Base-by-base conservation (phyloP, 306 rosid genomes). In the Sphenostylis stenocarpa region DNA sequence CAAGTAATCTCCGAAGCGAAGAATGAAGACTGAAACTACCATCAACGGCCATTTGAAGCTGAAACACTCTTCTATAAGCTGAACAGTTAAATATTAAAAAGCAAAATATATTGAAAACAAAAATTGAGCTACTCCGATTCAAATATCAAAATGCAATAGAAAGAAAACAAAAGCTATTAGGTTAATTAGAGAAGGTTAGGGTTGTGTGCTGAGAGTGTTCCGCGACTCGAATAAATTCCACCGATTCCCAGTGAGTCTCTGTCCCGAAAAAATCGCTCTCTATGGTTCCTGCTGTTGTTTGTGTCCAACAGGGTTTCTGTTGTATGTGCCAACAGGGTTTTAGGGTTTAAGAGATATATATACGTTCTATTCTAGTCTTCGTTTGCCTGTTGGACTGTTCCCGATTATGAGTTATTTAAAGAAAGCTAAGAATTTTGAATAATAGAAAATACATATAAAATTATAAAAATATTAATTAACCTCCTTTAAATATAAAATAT, bases 1-100 rank as follows among this genome's bases (percentile, higher is more conserved):
- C 82, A 64, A 91, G 87, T 60, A 94, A 87, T 58, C 90, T 84
- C 80, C 81, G 86, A 48, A 94, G 85, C 13, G 97, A 77, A 29
- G 84, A 84, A 21, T 84, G 70, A 53, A 87, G 28, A 15, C 78
- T 79, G 73, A 94, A 94, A 76, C 94, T 91, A 14, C 94, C 94
- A 48, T 91, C 96, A 53, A 88, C 85, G 16, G 92, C 88, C 92
- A 90, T 93, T 70, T 73, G 69, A 24, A 80, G 26, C 81, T 64
- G 65, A 61, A 80, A 61, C 7, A 55, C 76, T 29, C 45, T 2
- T 45, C 57, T 53, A 31, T 43, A 73, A 77, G 26, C 44, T 73
- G 14, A 77, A 45, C 47, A 41, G 49, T 21, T 69, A 80, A 44
- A 15, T 65, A 31, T 75, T 14, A 58, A 7, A 47, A 39, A 3